Conservation (phyloP, 2,329 filamentous ascomycete species). For the Neurospora crassa region DNA sequence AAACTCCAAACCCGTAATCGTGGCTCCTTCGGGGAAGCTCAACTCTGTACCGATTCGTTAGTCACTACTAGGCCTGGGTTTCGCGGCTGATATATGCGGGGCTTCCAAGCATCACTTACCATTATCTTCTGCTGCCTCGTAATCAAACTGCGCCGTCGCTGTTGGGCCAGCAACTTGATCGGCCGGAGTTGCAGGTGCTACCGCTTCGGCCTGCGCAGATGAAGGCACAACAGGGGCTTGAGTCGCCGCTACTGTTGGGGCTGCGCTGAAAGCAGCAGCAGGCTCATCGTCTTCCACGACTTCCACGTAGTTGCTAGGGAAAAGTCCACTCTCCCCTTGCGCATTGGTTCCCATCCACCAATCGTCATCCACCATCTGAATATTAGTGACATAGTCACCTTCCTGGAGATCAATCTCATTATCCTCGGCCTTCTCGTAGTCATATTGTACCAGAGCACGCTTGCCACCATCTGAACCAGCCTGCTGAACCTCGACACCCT, state of each 20-base stretch:
- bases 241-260: slow-evolving; percentile 18
- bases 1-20: slow-evolving; percentile 77
- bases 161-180: slow-evolving; percentile 43
- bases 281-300: slow-evolving; percentile 55
- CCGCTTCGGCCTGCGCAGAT: slow-evolving; percentile 23
- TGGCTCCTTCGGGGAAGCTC: slow-evolving; percentile 84
- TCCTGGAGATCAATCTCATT: slow-evolving; percentile 91
- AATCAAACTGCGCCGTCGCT: slow-evolving; percentile 86
- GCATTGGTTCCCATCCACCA: slow-evolving; percentile 97
- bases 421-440: slow-evolving; percentile 96
- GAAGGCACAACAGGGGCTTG: slow-evolving; percentile 20
- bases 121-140: slow-evolving; percentile 95
- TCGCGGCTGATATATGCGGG: neutral
- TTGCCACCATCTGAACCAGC: slow-evolving; percentile 43
- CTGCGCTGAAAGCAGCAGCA: slow-evolving; percentile 12
- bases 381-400: slow-evolving; percentile 79
- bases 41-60: slow-evolving; percentile 43
- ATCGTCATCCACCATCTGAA: slow-evolving; percentile 95
- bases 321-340: slow-evolving; percentile 75
- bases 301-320: slow-evolving; percentile 97
- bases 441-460: slow-evolving; percentile 76
- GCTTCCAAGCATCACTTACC: slow-evolving; percentile 32
- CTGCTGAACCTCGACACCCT: slow-evolving; percentile 24
- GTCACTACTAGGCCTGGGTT: slow-evolving; percentile 12
- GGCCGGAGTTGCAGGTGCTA: slow-evolving; percentile 27